Conservation (phyloP, 2,329 filamentous ascomycete genomes). For the Beauveria brongniartii region DNA sequence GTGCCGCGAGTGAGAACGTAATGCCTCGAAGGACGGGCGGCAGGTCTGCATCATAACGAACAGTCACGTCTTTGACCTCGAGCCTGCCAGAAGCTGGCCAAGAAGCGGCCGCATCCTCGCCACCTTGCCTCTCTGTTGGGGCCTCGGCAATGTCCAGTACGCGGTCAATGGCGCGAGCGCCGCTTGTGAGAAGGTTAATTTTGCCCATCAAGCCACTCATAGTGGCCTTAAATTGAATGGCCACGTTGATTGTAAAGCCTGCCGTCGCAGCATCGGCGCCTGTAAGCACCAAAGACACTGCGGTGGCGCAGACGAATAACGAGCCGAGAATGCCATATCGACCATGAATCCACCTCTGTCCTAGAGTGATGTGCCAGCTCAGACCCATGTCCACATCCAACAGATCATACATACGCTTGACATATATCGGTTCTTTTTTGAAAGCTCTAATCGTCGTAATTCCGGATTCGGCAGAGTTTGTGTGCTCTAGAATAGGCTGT, state of each 20-base stretch:
- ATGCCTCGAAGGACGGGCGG: not conserved
- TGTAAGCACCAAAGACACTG: not conserved
- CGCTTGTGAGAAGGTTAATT: not conserved
- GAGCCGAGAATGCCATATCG: slow-evolving; percentile 9
- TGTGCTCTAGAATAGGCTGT: slow-evolving; percentile 11
- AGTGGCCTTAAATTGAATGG: slow-evolving; percentile 5
- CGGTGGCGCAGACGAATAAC: slow-evolving; percentile 2
- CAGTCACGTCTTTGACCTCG: not conserved
- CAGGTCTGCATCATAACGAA: not conserved
- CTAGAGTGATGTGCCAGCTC: slow-evolving; percentile 5
- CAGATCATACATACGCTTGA: slow-evolving; percentile 6
- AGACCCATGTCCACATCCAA: not conserved
- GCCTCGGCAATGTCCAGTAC: not conserved
- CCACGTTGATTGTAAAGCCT: slow-evolving; percentile 10
- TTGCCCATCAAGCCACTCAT: slow-evolving; percentile 4
- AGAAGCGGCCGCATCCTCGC: not conserved
- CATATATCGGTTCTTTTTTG: not conserved
- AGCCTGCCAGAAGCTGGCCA: slow-evolving; percentile 7
- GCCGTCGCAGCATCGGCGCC: not conserved
- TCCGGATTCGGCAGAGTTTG: slow-evolving; percentile 3
- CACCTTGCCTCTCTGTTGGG: not conserved
- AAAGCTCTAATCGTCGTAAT: slow-evolving; percentile 12
- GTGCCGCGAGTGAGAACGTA: not conserved
- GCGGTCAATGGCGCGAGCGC: not conserved
- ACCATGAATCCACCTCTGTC: slow-evolving; percentile 2